These are phyloP conservation scores for Rhynchospora pubera DNA, from an alignment of 176 grass and related monocot species.

Conservation along the genomic window DNA sequence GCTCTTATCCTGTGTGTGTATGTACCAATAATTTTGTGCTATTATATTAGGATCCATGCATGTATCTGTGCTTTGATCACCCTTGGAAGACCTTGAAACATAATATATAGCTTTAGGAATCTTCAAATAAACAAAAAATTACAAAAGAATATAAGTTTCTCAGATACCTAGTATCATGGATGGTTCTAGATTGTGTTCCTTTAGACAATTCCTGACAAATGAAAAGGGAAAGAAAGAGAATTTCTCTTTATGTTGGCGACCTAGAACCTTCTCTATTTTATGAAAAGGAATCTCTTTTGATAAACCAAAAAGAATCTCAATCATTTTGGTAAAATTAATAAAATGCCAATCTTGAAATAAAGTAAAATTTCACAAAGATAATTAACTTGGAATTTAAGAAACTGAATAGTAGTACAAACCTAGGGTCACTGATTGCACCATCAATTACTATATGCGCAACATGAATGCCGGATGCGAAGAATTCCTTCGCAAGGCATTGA, in stretches of 20 bases:
- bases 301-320: background rate
- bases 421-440: slow-evolving; percentile 45
- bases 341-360: background rate
- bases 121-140: background rate
- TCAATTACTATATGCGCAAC: slow-evolving; percentile 81
- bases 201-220: background rate
- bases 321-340: background rate
- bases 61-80: slow-evolving; percentile 8
- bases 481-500: slow-evolving; percentile 72
- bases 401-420: slow-evolving; percentile 37
- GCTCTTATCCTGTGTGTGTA: slow-evolving; percentile 67
- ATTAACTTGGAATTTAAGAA: background rate
- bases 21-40: slow-evolving; percentile 87
- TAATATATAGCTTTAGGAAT: background rate
- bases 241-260: background rate
- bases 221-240: background rate
- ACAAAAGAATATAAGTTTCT: background rate
- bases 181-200: background rate
- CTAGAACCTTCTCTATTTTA: background rate
- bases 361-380: background rate
- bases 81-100: slow-evolving; percentile 30
- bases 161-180: background rate
- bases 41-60: slow-evolving; percentile 69
- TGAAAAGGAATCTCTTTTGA: background rate
- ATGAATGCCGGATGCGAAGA: slow-evolving; percentile 66